Conservation (phyloP, 2,329 filamentous ascomycete species). For the Akanthomyces dipterigenus region DNA sequence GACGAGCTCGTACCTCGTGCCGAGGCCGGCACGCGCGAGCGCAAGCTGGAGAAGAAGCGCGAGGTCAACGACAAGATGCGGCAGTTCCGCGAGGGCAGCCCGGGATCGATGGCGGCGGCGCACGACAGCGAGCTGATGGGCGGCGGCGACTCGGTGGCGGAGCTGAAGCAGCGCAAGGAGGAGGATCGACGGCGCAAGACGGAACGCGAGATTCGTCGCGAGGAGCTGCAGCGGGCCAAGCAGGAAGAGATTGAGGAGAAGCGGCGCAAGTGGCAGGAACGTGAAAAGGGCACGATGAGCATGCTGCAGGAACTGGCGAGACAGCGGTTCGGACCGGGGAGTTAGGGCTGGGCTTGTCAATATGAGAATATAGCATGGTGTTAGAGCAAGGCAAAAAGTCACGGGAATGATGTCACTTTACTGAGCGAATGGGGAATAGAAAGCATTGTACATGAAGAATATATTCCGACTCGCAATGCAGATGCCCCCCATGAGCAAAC, state of each 20-base stretch:
- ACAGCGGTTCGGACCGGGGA: conserved; percentile 61
- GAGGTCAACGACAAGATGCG: conserved; percentile 67
- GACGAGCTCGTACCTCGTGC: conserved; percentile 81
- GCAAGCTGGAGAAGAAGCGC: conserved; percentile 77
- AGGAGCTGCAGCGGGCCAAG: conserved; percentile 71
- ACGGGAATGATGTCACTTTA: background rate
- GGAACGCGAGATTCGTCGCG: conserved; percentile 73
- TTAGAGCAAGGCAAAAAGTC: background rate
- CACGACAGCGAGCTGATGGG: conserved; percentile 75
- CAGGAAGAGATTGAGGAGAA: conserved; percentile 75
- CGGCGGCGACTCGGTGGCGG: conserved; percentile 55
- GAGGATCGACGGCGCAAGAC: conserved; percentile 67
- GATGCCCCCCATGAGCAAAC: background rate
- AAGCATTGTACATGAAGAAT: background rate
- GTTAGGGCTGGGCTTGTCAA: no score
- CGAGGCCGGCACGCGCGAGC: conserved; percentile 74
- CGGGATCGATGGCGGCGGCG: conserved; percentile 43
- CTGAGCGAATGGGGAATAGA: background rate
- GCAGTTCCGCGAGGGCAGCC: conserved; percentile 63
- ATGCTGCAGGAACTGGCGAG: conserved; percentile 74
- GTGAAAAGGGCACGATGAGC: conserved; percentile 79
- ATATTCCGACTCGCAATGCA: background rate
- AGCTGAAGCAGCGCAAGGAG: conserved; percentile 62
- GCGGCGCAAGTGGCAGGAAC: conserved; percentile 59
- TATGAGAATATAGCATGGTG: no score